Evolutionary conservation across 345 rosid genomes (phyloP).

Genomic region (Pugionium dolabratum): DNA sequence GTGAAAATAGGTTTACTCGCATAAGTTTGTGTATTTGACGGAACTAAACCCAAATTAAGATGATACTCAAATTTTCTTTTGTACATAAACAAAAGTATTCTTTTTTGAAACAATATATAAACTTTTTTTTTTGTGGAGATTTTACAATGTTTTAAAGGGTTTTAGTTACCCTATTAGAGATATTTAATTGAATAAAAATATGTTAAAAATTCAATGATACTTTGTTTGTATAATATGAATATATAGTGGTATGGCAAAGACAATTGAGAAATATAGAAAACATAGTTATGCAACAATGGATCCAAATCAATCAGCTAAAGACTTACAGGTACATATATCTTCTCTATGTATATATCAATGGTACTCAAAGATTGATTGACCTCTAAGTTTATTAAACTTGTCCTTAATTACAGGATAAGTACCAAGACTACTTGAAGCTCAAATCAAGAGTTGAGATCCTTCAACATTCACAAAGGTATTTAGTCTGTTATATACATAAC

Average conservation of each 20-base stretch:
- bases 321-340: conserved; percentile 48
- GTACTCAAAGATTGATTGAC: background rate
- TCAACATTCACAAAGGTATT: conserved; percentile 71
- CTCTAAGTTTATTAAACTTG: background rate
- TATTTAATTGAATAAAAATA: background rate
- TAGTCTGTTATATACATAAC: background rate
- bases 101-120: too few relatives aligned
- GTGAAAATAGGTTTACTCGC: too few relatives aligned
- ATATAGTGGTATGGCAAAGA: conserved; percentile 53
- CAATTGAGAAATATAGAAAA: conserved; percentile 65
- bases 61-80: background rate
- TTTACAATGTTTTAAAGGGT: conserved; percentile 2
- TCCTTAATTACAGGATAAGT: conserved; percentile 44
- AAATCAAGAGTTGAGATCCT: conserved; percentile 60
- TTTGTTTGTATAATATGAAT: conserved; percentile 20
- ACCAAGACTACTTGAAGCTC: conserved; percentile 69
- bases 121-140: background rate
- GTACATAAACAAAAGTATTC: too few relatives aligned
- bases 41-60: too few relatives aligned
- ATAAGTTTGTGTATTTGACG: too few relatives aligned
- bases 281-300: conserved; percentile 53
- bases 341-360: background rate
- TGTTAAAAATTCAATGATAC: background rate
- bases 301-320: conserved; percentile 48
- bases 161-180: too few relatives aligned